Evolutionary conservation across 1,139 yeast species (phyloP), one percentile per base, ranked within the genome.

Genomic region (Kluyveromyces sp.): DNA sequence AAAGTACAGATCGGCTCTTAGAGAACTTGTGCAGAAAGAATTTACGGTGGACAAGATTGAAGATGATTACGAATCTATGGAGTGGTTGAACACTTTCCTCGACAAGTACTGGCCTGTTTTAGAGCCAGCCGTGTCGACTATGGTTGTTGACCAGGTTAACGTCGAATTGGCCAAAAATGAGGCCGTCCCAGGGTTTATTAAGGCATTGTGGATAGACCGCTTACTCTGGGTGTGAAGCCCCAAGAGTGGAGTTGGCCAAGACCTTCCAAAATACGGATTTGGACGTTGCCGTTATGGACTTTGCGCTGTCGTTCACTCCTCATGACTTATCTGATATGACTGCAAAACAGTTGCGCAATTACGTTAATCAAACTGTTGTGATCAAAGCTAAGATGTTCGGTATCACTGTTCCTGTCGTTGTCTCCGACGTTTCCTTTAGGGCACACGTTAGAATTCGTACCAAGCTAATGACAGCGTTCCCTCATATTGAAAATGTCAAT

Each of bases 181-280:
- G 34, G 75, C 83, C n/a, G 78, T 83, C 36, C 98, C 98, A 7
- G 82, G 83, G 1, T 88, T 90, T 58, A 72, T 92, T 50, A 85
- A 85, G 58, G 73, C 86, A 7, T 67, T 90, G 50, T 85, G 96
- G 86, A 75, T 92, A 45, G 95, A 87, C 62, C 78, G 87, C 50
- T 83, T 61, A 90, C 97, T 7, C 78, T 85, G 21, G 98, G 98
- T 53, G 83, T 96, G 6, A 92, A 92, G 67, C 96, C 98, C 96
- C 96, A 34, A 78, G 98, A 65, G 74, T 92, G 50, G 97, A 92
- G 60, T 75, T 75, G 52, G 97, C 90, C 28, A 86, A 92, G 61
- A 87, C 97, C 2, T 77, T 89, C 58, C 84, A 82, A 42, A 88
- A 92, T 50, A 90, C 97, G 26, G 83, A 80, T 31, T 86, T 85